Evolutionary conservation across 306 rosid genomes (phyloP), one percentile per base, ranked within the genome.

Genomic region (Cucurbita pepo): DNA sequence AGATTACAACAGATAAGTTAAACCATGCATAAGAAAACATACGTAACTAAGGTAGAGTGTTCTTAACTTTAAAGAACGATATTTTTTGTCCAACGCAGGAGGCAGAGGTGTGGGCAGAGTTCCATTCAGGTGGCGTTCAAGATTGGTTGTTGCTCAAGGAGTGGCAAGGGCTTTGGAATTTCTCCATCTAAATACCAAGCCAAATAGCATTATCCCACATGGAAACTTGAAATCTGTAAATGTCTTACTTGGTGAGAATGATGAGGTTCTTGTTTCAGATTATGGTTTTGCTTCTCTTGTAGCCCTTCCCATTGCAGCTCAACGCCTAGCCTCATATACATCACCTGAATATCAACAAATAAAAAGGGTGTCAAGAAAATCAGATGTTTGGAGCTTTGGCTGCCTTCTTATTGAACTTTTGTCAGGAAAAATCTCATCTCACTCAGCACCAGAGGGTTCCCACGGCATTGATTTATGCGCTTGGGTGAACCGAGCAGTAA

Each of bases 351-450:
- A 85, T 54, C 80, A 72, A 8, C 51, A 50, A 11, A 10, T 81
- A 5, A 88, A 72, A 62, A 86, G 58, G 69, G 94, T 88, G 9
- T 81, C 96, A 2, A 75, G 77, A 43, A 81, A 85, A 66, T 86
- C 97, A 3, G 90, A 93, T 72, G 86, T 90, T 1, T 90, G 97
- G 97, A 88, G 96, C 84, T 90, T 85, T 36, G 98, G 98, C 2
- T 83, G 83, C 77, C 83, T 90, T 47, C 81, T 90, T 0, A 65
- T 87, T 56, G 96, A 93, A 77, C 91, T 93, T 34, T 41, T 90
- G 74, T 90, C 97, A 0, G 97, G 89, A 4, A 93, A 86, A 72
- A 71, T 90, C 0, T 82, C 90, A 21, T 47, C 62, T 0, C 72
- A 74, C 52, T 57, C 97, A 0, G 82, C 96, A 59, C 94, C 96